phyloP scores from a whole-genome alignment of 176 grass and related monocot genomes.

The Sorghum bicolor region Sorghum_bicolor_NCBIv3 NC_012870.2:68229501-68230000 shows the following conservation, averaged over 20 bases:
- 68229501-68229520: constrained; percentile 44
- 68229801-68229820: constrained; percentile 89
- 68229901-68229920: constrained; percentile 61
- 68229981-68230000: constrained; percentile 83
- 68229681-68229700: constrained; percentile 88
- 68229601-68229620: constrained; percentile 67
- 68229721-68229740: constrained; percentile 66
- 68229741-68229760: constrained; percentile 80
- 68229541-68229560: constrained; percentile 56
- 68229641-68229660: constrained; percentile 75
- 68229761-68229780: constrained; percentile 80
- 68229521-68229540: constrained; percentile 52
- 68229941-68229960: constrained; percentile 82
- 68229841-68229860: constrained; percentile 91
- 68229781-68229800: constrained; percentile 80
- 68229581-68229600: constrained; percentile 60
- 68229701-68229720: constrained; percentile 85
- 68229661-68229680: constrained; percentile 85
- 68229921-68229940: constrained; percentile 53
- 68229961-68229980: constrained; percentile 81
- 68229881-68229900: constrained; percentile 71
- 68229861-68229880: constrained; percentile 58
- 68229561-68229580: constrained; percentile 43
- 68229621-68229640: constrained; percentile 47
- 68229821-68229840: constrained; percentile 79